Evolutionary conservation across 2,329 filamentous ascomycete species (phyloP).

Genomic region (Xylaria sp.): DNA sequence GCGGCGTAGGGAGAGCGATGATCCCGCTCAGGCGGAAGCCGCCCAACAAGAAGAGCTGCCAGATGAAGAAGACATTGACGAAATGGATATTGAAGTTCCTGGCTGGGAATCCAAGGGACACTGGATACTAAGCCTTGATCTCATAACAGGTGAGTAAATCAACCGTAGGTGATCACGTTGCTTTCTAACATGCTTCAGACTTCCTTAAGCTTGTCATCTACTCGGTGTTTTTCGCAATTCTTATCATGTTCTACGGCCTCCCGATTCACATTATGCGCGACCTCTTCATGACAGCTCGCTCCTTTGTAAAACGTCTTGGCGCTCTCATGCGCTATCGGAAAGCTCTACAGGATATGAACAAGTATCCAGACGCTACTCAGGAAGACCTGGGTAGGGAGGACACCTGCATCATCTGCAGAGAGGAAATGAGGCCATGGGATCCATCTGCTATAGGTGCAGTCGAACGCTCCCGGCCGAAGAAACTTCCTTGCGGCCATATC

Average conservation of each 20-base stretch:
- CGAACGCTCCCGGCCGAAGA: slow-evolving; percentile 90
- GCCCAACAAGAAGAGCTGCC: slow-evolving; percentile 64
- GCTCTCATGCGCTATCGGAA: slow-evolving; percentile 91
- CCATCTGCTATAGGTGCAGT: slow-evolving; percentile 73
- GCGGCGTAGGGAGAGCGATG: slow-evolving; percentile 58
- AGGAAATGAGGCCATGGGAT: slow-evolving; percentile 90
- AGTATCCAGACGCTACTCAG: slow-evolving; percentile 88
- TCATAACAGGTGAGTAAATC: slow-evolving; percentile 75
- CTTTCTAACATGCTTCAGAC: slow-evolving; percentile 63
- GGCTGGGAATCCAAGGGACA: slow-evolving; percentile 97
- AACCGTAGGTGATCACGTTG: not conserved
- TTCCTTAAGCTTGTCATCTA: slow-evolving; percentile 93
- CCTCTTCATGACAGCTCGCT: slow-evolving; percentile 91
- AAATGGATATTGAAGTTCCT: slow-evolving; percentile 93
- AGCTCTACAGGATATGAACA: slow-evolving; percentile 93
- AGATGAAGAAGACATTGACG: slow-evolving; percentile 81
- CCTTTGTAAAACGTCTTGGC: slow-evolving; percentile 88
- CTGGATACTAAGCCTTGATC: slow-evolving; percentile 88
- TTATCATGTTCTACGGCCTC: slow-evolving; percentile 92
- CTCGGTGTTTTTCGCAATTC: slow-evolving; percentile 89
- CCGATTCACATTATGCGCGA: slow-evolving; percentile 98
- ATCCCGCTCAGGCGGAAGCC: slow-evolving; percentile 60
- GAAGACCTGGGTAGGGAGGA: slow-evolving; percentile 88
- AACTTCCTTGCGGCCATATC: slow-evolving; percentile 95
- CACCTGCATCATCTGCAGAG: slow-evolving; percentile 97